These are phyloP conservation scores for Phytophthora europaea DNA, from an alignment of 352 stramenopile species.

Conservation along the genomic window DNA sequence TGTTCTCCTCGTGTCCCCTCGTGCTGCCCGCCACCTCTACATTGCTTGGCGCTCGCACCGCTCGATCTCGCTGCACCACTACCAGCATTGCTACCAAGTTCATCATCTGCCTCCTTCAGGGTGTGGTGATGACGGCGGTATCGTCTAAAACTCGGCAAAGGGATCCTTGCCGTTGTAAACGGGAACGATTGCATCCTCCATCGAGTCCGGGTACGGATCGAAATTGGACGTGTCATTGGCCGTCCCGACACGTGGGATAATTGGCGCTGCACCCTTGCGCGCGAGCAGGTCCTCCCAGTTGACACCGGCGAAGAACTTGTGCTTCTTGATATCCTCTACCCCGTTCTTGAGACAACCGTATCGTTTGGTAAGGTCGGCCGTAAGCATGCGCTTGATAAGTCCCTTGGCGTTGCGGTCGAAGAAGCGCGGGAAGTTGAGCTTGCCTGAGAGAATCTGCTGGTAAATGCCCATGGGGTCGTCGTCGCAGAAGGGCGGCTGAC, in stretches of 20 bases:
- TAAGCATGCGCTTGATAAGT: slow-evolving; percentile 97
- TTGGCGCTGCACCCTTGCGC: slow-evolving; percentile 92
- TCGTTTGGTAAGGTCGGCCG: slow-evolving; percentile 96
- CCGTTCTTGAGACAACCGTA: slow-evolving; percentile 97
- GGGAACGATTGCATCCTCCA: slow-evolving; percentile 91
- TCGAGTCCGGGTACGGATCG: slow-evolving; percentile 96
- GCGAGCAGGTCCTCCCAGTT: slow-evolving; percentile 93
- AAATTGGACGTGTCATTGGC: slow-evolving; percentile 98
- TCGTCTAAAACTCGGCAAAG: slow-evolving; percentile 93
- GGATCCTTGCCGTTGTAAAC: slow-evolving; percentile 94
- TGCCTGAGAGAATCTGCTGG: slow-evolving; percentile 95
- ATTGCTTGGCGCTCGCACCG: slow-evolving; percentile 22
- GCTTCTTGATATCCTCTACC: slow-evolving; percentile 96
- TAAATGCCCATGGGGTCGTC: slow-evolving; percentile 98
- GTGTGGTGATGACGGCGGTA: slow-evolving; percentile 16
- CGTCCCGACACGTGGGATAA: slow-evolving; percentile 93
- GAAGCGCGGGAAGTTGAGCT: slow-evolving; percentile 95
- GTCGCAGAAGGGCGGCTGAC: slow-evolving; percentile 96
- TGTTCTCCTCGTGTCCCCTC: slow-evolving; percentile 14
- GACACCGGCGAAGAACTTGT: slow-evolving; percentile 96
- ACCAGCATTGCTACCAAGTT: slow-evolving; percentile 19
- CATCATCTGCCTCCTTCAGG: slow-evolving; percentile 12
- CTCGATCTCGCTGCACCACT: slow-evolving; percentile 19
- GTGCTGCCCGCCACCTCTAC: slow-evolving; percentile 19
- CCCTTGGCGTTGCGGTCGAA: slow-evolving; percentile 97